Percentiles rank a stretch among this genome's conserved stretches.
These are phyloP conservation scores for Aspergillus melleus DNA, from an alignment of 2,329 filamentous ascomycete species.

Conservation along the genomic window DNA sequence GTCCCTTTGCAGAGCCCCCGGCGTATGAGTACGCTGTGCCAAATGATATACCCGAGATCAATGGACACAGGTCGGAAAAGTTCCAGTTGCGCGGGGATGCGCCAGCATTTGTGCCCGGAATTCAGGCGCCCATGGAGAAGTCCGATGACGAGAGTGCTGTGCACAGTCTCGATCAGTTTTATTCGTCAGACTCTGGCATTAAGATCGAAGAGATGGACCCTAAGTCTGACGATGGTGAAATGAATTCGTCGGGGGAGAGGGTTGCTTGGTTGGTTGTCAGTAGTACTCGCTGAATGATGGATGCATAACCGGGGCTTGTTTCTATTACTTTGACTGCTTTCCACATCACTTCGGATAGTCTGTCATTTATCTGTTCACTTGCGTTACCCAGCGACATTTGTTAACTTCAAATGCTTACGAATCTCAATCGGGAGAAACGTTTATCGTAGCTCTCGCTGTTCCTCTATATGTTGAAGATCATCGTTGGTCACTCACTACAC, in stretches of 20 bases:
- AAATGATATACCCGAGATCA: not conserved
- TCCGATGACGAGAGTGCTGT: not conserved
- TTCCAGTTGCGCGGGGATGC: slow-evolving; percentile 22
- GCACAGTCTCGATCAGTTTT: not conserved
- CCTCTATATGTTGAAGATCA: too few relatives aligned
- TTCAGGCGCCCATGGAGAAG: not conserved
- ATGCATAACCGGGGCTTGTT: not conserved
- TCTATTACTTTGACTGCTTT: not conserved
- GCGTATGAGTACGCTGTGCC: not conserved
- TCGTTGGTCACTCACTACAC: too few relatives aligned
- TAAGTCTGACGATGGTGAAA: not conserved
- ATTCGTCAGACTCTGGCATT: not conserved
- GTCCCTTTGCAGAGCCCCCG: not conserved
- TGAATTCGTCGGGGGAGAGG: slow-evolving; percentile 1
- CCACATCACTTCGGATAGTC: too few relatives aligned
- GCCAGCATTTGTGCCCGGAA: slow-evolving; percentile 19
- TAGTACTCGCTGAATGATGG: not conserved
- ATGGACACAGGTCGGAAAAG: not conserved
- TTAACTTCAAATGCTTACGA: too few relatives aligned
- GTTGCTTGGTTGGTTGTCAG: slow-evolving; percentile 11
- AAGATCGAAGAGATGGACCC: not conserved
- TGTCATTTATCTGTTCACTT: too few relatives aligned
- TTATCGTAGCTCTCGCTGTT: too few relatives aligned
- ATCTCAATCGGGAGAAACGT: too few relatives aligned
- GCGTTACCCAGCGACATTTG: too few relatives aligned